A percentile compares a stretch with the other conserved stretches of the same genome.
Conservation (phyloP, 176 grass and related monocot genomes). For the Oryza glaberrima region DNA sequence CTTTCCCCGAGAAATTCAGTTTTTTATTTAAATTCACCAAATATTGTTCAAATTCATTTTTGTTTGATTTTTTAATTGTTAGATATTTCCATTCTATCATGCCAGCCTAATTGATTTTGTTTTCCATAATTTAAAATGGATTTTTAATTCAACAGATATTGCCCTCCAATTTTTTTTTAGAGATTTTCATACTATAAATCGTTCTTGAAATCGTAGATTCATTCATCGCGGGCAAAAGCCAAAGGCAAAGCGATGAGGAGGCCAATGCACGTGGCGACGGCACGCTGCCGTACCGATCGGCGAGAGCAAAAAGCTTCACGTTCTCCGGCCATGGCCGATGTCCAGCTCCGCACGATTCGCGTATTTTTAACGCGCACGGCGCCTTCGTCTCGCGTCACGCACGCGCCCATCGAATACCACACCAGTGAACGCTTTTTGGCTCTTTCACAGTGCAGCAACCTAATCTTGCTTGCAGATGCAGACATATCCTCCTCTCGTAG, state of each 20-base stretch:
- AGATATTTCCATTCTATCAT: too few species aligned
- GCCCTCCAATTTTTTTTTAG: too few species aligned
- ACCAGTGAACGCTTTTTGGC: slow-evolving; percentile 6
- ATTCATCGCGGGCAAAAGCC: background rate
- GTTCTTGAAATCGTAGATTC: too few species aligned
- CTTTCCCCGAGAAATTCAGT: too few species aligned
- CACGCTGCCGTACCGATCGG: slow-evolving; percentile 45
- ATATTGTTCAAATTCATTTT: too few species aligned
- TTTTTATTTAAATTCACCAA: too few species aligned
- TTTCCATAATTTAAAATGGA: too few species aligned
- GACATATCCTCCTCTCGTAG: slow-evolving; percentile 8
- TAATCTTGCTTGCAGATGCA: background rate
- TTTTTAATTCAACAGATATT: too few species aligned
- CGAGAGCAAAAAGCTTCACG: slow-evolving; percentile 21
- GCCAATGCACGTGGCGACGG: slow-evolving; percentile 23
- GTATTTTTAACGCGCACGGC: slow-evolving; percentile 10
- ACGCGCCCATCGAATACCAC: background rate
- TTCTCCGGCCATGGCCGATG: slow-evolving; percentile 24
- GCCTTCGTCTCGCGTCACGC: background rate
- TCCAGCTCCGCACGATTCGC: background rate
- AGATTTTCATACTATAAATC: too few species aligned
- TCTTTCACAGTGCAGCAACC: background rate
- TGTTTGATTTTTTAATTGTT: too few species aligned
- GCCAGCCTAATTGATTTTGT: too few species aligned
- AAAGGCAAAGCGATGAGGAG: background rate